Evolutionary conservation across 331 rosid genomes (phyloP).

Genomic region (Erythrophleum ivorense): DNA sequence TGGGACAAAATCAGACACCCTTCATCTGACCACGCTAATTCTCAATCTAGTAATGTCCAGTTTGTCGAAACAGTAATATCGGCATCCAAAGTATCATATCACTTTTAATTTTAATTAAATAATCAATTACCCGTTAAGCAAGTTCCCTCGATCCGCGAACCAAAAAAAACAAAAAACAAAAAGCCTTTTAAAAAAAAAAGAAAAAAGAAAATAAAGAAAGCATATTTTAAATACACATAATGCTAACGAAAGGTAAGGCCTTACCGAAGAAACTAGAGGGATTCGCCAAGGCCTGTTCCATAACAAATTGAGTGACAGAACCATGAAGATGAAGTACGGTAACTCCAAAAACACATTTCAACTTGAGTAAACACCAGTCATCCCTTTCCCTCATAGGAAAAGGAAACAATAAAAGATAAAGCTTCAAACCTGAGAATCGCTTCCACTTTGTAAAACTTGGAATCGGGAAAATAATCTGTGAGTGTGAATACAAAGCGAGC

Average conservation of each 20-base stretch:
- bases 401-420: neutral
- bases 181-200: too few relatives aligned
- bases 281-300: constrained; percentile 85
- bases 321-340: constrained; percentile 34
- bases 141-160: neutral
- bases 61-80: neutral
- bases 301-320: constrained; percentile 50
- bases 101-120: neutral
- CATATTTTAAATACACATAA: neutral
- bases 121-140: neutral
- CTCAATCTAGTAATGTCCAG: neutral
- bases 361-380: neutral
- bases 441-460: constrained; percentile 89
- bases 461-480: constrained; percentile 66
- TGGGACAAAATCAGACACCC: neutral
- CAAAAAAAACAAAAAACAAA: neutral
- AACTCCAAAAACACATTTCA: constrained; percentile 36
- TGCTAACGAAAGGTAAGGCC: constrained; percentile 32
- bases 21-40: neutral
- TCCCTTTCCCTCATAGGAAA: neutral
- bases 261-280: constrained; percentile 82
- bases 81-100: neutral
- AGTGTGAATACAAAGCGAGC: constrained; percentile 10
- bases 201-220: too few relatives aligned
- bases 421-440: constrained; percentile 75